These are phyloP conservation scores for Salvia rosmarinus DNA, from an alignment of 257 asterid species.

Conservation along the genomic window DNA sequence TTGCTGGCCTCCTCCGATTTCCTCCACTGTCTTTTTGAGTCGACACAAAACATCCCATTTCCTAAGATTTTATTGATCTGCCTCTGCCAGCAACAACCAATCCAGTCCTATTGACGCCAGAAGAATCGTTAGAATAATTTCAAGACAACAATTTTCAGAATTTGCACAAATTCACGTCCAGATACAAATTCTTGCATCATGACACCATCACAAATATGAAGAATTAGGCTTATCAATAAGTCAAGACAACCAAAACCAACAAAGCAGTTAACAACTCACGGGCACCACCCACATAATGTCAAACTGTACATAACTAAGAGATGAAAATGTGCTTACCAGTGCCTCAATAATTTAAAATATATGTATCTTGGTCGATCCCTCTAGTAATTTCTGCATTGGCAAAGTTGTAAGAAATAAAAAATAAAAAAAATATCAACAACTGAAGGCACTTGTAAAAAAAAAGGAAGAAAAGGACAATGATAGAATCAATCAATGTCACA, in stretches of 20 bases:
- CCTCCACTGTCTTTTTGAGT: constrained; percentile 75
- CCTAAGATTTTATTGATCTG: constrained; percentile 42
- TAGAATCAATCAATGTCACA: constrained; percentile 63
- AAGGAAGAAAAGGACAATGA: constrained; percentile 30
- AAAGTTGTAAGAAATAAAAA: constrained; percentile 7
- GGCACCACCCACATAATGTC: constrained; percentile 39
- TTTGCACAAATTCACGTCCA: constrained; percentile 21
- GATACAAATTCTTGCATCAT: constrained; percentile 18
- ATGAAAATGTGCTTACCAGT: constrained; percentile 50
- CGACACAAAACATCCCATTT: constrained; percentile 91
- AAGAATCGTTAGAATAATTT: constrained; percentile 20
- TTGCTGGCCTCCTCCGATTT: constrained; percentile 80
- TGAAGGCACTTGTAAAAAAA: constrained; percentile 21
- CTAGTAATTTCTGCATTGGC: constrained; percentile 54
- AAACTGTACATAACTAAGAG: constrained; percentile 33
- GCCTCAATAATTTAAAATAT: constrained; percentile 43
- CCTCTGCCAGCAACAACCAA: constrained; percentile 44
- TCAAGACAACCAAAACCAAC: constrained; percentile 63
- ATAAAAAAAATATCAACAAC: constrained; percentile 19
- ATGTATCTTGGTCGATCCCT: constrained; percentile 41
- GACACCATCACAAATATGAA: constrained; percentile 42
- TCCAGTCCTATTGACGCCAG: constrained; percentile 21
- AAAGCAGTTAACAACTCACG: constrained; percentile 70
- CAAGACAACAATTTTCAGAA: neutral
- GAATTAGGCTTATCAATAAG: constrained; percentile 45